A percentile compares a stretch with the other conserved stretches of the same genome.
These are phyloP conservation scores for Cordyceps sp. DNA, from an alignment of 2,329 filamentous ascomycete species.

Conservation along the genomic window DNA sequence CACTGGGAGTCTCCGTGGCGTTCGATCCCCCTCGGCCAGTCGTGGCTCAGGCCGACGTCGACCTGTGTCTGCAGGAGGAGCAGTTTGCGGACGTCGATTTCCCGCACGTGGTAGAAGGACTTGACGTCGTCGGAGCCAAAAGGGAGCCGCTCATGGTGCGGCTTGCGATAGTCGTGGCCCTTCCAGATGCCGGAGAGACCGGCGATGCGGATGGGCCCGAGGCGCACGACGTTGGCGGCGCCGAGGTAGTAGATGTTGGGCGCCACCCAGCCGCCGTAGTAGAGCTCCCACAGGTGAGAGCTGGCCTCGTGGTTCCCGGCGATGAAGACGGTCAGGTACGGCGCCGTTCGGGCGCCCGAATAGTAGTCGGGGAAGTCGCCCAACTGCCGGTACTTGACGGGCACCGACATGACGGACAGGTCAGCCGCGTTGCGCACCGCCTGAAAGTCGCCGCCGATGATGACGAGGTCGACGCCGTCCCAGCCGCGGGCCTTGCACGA, in stretches of 20 bases:
- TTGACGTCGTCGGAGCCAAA: constrained; percentile 63
- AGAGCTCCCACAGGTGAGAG: constrained; percentile 79
- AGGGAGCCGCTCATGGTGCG: constrained; percentile 73
- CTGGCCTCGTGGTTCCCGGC: constrained; percentile 93
- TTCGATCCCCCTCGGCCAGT: constrained; percentile 83
- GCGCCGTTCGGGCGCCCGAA: constrained; percentile 57
- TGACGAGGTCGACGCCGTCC: constrained; percentile 72
- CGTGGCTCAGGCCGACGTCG: constrained; percentile 83
- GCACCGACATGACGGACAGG: constrained; percentile 77
- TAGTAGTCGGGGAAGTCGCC: constrained; percentile 95
- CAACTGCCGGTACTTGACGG: constrained; percentile 70
- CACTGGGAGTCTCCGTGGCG: constrained; percentile 51
- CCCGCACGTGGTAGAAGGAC: constrained; percentile 77
- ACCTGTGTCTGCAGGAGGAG: constrained; percentile 73
- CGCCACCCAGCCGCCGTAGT: constrained; percentile 93
- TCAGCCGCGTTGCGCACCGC: constrained; percentile 80
- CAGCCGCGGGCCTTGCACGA: constrained; percentile 57
- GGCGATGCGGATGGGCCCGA: constrained; percentile 75
- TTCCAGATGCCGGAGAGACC: constrained; percentile 94
- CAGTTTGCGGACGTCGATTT: constrained; percentile 81
- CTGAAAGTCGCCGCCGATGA: constrained; percentile 95
- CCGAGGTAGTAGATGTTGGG: constrained; percentile 96
- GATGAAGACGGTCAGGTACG: constrained; percentile 82
- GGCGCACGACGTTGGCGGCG: constrained; percentile 71
- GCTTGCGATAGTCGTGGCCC: constrained; percentile 67